Evolutionary conservation across 352 stramenopile genomes (phyloP).

Genomic region (Blastocystis sp.): DNA sequence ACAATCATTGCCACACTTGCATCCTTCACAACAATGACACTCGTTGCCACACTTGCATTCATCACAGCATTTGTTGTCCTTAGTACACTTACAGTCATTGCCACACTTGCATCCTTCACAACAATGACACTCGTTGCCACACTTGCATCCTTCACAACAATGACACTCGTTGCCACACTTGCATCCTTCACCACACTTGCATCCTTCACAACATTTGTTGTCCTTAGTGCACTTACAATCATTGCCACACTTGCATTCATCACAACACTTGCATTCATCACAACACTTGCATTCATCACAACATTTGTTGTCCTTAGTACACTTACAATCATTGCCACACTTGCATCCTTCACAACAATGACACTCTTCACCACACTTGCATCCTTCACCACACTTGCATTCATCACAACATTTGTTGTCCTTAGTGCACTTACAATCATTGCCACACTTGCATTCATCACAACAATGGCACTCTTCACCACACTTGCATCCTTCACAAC

Average conservation of each 20-base stretch:
- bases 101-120: not conserved
- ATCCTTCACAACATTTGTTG: not conserved
- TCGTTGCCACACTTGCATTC: not conserved
- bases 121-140: not conserved
- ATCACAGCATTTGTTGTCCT: not conserved
- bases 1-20: not conserved
- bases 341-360: no score
- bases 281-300: no score
- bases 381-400: no score
- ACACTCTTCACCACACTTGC: no score
- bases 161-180: not conserved
- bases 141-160: not conserved
- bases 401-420: no score
- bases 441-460: not conserved
- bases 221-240: not conserved
- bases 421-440: no score
- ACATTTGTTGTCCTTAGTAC: no score
- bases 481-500: not conserved
- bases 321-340: no score
- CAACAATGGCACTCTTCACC: not conserved
- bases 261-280: no score
- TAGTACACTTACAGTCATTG: not conserved
- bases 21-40: not conserved
- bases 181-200: not conserved
- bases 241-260: no score